phyloP scores from a whole-genome alignment of 805 yeast species.

The Schwanniomyces occidentalis region DNA sequence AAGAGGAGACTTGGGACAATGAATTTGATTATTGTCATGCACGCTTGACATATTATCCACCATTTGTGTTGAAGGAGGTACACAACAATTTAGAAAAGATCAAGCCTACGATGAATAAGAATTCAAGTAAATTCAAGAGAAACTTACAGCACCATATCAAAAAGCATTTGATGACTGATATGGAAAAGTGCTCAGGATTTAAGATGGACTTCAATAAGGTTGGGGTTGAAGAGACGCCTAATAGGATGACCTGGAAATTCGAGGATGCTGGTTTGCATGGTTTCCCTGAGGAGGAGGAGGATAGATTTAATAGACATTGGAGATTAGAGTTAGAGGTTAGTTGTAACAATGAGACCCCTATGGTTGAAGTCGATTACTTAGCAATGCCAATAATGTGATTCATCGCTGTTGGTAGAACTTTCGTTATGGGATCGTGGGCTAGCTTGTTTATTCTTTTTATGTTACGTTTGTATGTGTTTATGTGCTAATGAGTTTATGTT shows the following conservation, averaged over 20 bases:
- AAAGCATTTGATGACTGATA: constrained; percentile 68
- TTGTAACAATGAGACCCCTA: constrained; percentile 66
- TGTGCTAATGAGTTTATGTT: constrained; percentile 7
- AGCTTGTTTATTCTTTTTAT: not conserved
- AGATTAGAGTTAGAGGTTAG: constrained; percentile 62
- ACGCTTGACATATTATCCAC: constrained; percentile 67
- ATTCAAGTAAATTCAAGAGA: constrained; percentile 69
- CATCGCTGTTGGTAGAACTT: not conserved
- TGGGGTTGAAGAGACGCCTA: constrained; percentile 49
- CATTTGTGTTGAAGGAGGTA: constrained; percentile 65
- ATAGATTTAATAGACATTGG: constrained; percentile 55
- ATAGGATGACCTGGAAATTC: constrained; percentile 61
- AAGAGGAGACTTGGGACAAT: constrained; percentile 76
- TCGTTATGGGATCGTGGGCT: not conserved
- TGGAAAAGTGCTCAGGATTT: constrained; percentile 61
- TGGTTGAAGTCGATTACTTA: constrained; percentile 64
- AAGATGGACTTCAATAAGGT: constrained; percentile 50
- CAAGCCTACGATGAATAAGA: constrained; percentile 69
- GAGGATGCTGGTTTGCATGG: constrained; percentile 61
- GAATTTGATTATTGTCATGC: constrained; percentile 72
- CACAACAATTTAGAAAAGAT: constrained; percentile 71
- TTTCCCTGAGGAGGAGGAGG: constrained; percentile 47
- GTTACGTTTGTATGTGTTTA: constrained; percentile 6
- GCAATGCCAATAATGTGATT: constrained; percentile 43
- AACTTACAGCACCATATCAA: constrained; percentile 74